Evolutionary conservation across 1,284 basidiomycete genomes (phyloP).

Genomic region (Ustilago curta): DNA sequence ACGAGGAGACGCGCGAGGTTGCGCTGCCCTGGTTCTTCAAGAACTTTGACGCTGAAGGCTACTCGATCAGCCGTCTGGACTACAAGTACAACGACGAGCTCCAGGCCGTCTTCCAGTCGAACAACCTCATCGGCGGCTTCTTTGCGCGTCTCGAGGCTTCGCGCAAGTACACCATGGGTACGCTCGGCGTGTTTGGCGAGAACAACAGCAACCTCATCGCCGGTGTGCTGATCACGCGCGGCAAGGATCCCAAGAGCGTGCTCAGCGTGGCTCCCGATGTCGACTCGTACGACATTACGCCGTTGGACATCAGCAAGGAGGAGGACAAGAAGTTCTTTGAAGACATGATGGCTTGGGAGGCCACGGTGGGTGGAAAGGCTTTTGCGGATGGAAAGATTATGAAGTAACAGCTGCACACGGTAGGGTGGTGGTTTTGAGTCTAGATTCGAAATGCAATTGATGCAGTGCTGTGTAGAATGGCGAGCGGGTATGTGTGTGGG

Average conservation of each 20-base stretch:
- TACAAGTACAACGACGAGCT: slow-evolving; percentile 98
- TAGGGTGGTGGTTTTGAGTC: no score
- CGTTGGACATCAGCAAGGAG: slow-evolving; percentile 69
- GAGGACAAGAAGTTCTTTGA: slow-evolving; percentile 70
- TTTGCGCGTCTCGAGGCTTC: slow-evolving; percentile 81
- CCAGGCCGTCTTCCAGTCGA: slow-evolving; percentile 74
- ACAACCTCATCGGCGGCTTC: slow-evolving; percentile 85
- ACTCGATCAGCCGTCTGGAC: slow-evolving; percentile 90
- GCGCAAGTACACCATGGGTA: slow-evolving; percentile 81
- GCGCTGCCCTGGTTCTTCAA: slow-evolving; percentile 64
- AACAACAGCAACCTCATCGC: slow-evolving; percentile 74
- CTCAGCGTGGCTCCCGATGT: slow-evolving; percentile 81
- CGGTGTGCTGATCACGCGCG: slow-evolving; percentile 85
- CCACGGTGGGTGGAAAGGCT: slow-evolving; percentile 55
- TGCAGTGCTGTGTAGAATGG: no score
- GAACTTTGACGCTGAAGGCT: slow-evolving; percentile 89
- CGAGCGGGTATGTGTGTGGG: no score
- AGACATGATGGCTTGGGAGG: slow-evolving; percentile 69
- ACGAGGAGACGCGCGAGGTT: slow-evolving; percentile 81
- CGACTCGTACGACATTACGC: slow-evolving; percentile 87
- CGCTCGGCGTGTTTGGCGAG: slow-evolving; percentile 87
- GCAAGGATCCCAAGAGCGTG: slow-evolving; percentile 71
- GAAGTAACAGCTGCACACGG: slow-evolving; percentile 52
- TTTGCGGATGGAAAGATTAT: slow-evolving; percentile 67
- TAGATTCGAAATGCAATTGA: no score